These are phyloP conservation scores for Pyrenophora tritici-repentis DNA, from an alignment of 2,329 filamentous ascomycete species.

Conservation along the genomic window DNA sequence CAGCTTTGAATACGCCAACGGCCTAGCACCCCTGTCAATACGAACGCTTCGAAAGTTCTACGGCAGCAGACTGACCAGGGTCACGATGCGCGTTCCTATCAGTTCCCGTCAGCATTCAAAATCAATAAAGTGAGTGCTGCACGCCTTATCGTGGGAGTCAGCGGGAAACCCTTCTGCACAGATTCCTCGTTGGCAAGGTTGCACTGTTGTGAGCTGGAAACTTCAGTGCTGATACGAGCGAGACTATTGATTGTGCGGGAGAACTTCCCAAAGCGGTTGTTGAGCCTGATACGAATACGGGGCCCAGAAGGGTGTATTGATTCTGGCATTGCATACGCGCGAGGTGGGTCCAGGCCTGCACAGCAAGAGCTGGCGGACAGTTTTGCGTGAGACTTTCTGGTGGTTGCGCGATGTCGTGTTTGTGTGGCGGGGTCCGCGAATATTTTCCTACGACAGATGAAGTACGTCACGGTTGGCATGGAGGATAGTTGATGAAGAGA, in stretches of 20 bases:
- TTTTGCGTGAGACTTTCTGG: neutral
- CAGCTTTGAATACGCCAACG: too few relatives aligned
- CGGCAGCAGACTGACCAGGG: too few relatives aligned
- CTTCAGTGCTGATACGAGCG: slow-evolving; percentile 6
- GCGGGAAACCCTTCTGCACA: neutral
- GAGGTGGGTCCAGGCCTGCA: neutral
- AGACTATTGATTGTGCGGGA: slow-evolving; percentile 12
- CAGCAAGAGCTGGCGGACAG: neutral
- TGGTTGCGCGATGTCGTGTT: neutral
- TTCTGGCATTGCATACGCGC: slow-evolving; percentile 6
- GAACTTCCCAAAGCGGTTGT: slow-evolving; percentile 1
- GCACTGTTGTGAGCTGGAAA: neutral
- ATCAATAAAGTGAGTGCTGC: too few relatives aligned
- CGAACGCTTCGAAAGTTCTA: too few relatives aligned
- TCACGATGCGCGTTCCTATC: too few relatives aligned
- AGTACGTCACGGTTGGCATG: too few relatives aligned
- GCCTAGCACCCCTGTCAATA: too few relatives aligned
- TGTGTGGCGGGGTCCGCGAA: neutral
- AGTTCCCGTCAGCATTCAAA: too few relatives aligned
- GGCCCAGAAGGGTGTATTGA: slow-evolving; percentile 1
- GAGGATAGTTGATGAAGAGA: neutral
- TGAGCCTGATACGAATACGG: slow-evolving; percentile 1
- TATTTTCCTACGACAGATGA: neutral
- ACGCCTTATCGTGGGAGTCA: too few relatives aligned
- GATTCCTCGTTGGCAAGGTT: neutral